These are phyloP conservation scores for Lichina pygmaea DNA, from an alignment of 495 filamentous ascomycete genomes.

Conservation along the genomic window DNA sequence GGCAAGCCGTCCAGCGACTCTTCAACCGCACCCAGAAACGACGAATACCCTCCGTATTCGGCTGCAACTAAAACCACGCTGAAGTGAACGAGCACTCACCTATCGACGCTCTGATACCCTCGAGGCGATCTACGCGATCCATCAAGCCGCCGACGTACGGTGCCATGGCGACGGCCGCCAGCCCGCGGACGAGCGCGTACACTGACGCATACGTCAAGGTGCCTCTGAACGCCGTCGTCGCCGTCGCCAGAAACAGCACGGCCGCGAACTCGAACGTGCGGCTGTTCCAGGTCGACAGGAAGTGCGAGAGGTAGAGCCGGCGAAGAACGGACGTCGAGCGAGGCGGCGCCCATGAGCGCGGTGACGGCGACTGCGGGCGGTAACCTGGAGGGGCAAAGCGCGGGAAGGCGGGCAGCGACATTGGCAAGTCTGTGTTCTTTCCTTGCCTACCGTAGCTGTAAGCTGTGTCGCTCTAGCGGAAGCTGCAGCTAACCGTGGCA, in stretches of 20 bases:
- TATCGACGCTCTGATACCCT: conserved; percentile 8
- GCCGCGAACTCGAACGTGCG: conserved; percentile 39
- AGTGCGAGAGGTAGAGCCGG: conserved; percentile 28
- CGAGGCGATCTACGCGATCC: conserved; percentile 6
- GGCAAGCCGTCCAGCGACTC: neutral
- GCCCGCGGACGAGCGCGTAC: conserved; percentile 12
- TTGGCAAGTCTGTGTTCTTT: no score
- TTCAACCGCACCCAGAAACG: neutral
- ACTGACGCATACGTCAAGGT: conserved; percentile 4
- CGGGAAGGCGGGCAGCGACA: no score
- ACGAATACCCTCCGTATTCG: neutral
- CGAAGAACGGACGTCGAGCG: neutral
- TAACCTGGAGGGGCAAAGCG: neutral
- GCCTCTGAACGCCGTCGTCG: conserved; percentile 6
- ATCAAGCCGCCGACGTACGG: conserved; percentile 4
- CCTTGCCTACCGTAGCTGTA: no score
- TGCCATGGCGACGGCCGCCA: conserved; percentile 6
- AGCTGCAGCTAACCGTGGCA: no score
- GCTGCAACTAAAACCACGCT: neutral
- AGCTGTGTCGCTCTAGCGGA: no score
- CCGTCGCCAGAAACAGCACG: conserved; percentile 30
- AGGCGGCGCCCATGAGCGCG: neutral
- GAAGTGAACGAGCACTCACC: neutral
- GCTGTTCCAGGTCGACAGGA: conserved; percentile 45
- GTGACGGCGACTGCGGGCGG: neutral